Evolutionary conservation across 169 alveolate genomes (phyloP), one percentile per base, ranked within the genome.

Genomic region (Eimeria falciformis): DNA sequence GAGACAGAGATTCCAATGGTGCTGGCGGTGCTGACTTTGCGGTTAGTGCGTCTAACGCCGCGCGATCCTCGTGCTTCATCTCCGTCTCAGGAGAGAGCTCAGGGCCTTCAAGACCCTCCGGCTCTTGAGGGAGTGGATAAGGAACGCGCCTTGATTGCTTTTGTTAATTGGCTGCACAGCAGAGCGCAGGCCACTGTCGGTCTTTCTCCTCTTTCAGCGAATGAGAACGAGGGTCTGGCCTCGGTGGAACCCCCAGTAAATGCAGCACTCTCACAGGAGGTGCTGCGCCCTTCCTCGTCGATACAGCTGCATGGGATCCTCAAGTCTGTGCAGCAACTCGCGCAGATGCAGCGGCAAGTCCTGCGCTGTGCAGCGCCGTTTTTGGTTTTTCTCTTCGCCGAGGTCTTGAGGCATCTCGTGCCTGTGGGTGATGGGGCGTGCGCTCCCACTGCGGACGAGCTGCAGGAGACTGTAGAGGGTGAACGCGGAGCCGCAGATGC

Each of bases 261-360:
- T 11, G 50, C 53, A 25, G 29, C 71, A 12, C 53, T 78, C 53
- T 78, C 88, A 14, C 73, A 50, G 37, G 73, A 78, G 17, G 29
- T 78, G 21, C 88, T 71, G 12, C 82, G 81, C 56, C 62, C 93
- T n/a, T 29, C 55, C 21, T 33, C 85, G 37, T 75, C 71, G 1
- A 50, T 81, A 9, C 93, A 81, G 66, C 69, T 88, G 9, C 93
- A 53, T 47, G 93, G 93, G 29, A 43, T 81, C 62, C 87, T 73
- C 55, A 75, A 88, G 93, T 71, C 93, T 4, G 17, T 88, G 55
- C 87, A 88, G 88, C 89, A 88, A 40, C 89, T 88, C 11, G 88
- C 53, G 78, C 82, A 75, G 45, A 45, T 88, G 89, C 89, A 71
- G 65, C 71, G 47, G 56, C 93, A 55, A 25, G 53, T 79, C 21